Conservation (phyloP, 1,284 basidiomycete genomes). For the Caloboletus firmus region DNA sequence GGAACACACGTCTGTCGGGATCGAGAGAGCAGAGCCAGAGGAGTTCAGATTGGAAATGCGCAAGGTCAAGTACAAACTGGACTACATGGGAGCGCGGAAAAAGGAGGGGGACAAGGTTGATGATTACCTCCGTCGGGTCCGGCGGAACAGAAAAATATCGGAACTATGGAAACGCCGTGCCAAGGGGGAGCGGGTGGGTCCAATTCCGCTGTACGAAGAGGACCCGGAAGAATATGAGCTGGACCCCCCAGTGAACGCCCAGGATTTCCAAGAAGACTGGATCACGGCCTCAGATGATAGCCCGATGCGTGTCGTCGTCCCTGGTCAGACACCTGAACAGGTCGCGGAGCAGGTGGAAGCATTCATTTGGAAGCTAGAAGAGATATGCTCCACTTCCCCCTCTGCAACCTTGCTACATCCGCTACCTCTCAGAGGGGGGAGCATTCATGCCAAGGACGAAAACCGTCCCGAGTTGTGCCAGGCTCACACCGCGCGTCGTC, state of each 20-base stretch:
- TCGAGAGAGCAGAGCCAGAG: conserved; percentile 38
- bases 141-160: conserved; percentile 29
- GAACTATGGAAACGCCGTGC: conserved; percentile 34
- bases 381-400: conserved; percentile 9
- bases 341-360: conserved; percentile 27
- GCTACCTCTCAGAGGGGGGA: neutral
- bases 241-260: conserved; percentile 33
- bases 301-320: conserved; percentile 40
- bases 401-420: neutral
- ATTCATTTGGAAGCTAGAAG: conserved; percentile 23
- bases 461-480: conserved; percentile 11
- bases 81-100: conserved; percentile 34
- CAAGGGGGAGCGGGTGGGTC: conserved; percentile 36
- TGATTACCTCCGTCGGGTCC: conserved; percentile 30
- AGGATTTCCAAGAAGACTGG: conserved; percentile 39
- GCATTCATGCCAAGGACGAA: conserved; percentile 12
- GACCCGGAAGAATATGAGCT: conserved; percentile 33
- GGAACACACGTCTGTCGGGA: conserved; percentile 38
- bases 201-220: conserved; percentile 36
- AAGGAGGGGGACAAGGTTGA: conserved; percentile 34
- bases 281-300: conserved; percentile 29
- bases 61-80: conserved; percentile 53
- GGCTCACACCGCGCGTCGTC: conserved; percentile 3
- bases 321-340: conserved; percentile 35
- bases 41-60: conserved; percentile 56